Evolutionary conservation across 139 green algal species (phyloP).

Genomic region (Eudorina sp.): DNA sequence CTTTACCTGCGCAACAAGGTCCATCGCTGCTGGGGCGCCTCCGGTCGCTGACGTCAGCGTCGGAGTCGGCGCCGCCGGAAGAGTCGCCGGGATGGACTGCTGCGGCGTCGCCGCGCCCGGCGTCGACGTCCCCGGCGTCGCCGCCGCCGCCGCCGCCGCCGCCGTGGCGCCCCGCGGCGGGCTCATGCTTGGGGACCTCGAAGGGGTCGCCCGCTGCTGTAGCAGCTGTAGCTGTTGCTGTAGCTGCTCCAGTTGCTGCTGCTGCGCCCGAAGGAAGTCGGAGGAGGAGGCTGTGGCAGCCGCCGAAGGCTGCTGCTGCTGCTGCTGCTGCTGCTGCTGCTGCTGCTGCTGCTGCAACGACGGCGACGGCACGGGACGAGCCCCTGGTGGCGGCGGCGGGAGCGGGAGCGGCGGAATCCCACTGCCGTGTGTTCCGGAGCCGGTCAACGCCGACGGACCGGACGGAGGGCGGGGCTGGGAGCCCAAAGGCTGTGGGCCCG

Average conservation of each 20-base stretch:
- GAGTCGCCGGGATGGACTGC: background rate
- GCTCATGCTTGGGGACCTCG: background rate
- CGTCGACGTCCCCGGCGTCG: background rate
- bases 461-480: too few species aligned
- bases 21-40: background rate
- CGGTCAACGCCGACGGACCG: too few species aligned
- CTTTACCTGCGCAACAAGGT: background rate
- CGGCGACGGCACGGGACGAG: too few species aligned
- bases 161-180: background rate
- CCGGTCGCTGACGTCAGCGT: background rate
- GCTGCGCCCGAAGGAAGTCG: background rate
- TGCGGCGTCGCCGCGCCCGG: background rate
- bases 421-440: too few species aligned
- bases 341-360: background rate
- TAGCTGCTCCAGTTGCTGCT: background rate
- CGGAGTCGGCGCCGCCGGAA: background rate
- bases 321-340: background rate
- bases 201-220: background rate
- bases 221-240: constrained; percentile 9
- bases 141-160: background rate
- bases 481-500: too few species aligned
- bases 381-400: too few species aligned
- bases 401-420: too few species aligned
- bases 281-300: background rate
- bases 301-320: background rate